A percentile compares a stretch with the other conserved stretches of the same genome.
phyloP scores from a whole-genome alignment of 257 asterid species.

The Capsicum chinense region DNA sequence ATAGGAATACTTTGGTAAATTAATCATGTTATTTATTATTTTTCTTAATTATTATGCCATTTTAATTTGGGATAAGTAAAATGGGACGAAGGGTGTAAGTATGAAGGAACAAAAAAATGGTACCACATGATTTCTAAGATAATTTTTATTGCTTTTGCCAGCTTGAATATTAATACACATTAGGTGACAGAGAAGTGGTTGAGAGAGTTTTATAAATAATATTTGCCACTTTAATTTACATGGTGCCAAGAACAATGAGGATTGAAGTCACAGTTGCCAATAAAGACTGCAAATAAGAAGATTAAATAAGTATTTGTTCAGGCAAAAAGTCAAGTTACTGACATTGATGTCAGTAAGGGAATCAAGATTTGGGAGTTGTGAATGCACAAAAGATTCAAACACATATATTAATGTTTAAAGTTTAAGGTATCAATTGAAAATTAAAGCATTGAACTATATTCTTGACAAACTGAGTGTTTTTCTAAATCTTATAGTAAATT shows the following conservation, averaged over 20 bases:
- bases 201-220: constrained; percentile 36
- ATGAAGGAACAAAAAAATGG: background rate
- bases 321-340: background rate
- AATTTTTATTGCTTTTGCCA: constrained; percentile 52
- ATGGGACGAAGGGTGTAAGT: too few species aligned
- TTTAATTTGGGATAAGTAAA: too few species aligned
- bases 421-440: too few species aligned
- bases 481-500: too few species aligned
- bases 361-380: too few species aligned
- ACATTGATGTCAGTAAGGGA: background rate
- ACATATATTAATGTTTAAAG: too few species aligned
- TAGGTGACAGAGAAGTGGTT: constrained; percentile 46
- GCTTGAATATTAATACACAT: constrained; percentile 38
- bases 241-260: constrained; percentile 36
- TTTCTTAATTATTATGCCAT: too few species aligned
- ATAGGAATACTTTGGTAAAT: too few species aligned
- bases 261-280: background rate
- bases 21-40: too few species aligned
- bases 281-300: background rate
- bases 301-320: background rate
- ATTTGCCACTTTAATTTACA: constrained; percentile 45
- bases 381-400: too few species aligned
- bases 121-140: constrained; percentile 4
- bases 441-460: too few species aligned
- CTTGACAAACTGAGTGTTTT: too few species aligned